Percentiles rank a stretch among this genome's conserved stretches.
Conservation (phyloP, 495 filamentous ascomycete genomes). For the Penicillium egyptiacum region DNA sequence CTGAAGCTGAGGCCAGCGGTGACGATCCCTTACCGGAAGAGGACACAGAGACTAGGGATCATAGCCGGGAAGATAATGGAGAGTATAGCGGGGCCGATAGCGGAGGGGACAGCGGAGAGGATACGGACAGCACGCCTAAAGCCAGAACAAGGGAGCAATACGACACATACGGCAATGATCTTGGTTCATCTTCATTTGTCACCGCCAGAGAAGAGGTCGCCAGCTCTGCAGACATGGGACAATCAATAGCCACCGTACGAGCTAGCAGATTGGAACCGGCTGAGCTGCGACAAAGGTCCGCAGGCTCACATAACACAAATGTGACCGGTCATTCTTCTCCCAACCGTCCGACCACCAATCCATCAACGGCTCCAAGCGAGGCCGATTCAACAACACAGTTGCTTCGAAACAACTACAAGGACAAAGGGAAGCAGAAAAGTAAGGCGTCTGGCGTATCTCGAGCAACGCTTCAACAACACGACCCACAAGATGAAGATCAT, state of each 20-base stretch:
- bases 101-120: constrained; percentile 1
- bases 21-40: constrained; percentile 10
- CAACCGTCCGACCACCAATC: constrained; percentile 24
- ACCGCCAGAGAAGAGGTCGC: constrained; percentile 31
- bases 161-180: constrained; percentile 16
- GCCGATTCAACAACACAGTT: constrained; percentile 41
- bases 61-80: constrained; percentile 7
- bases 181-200: constrained; percentile 32
- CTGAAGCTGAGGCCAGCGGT: constrained; percentile 8
- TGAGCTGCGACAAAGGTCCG: constrained; percentile 13
- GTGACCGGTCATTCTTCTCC: constrained; percentile 20
- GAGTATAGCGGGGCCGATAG: constrained; percentile 8
- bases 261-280: constrained; percentile 2
- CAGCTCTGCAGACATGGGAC: constrained; percentile 17
- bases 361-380: constrained; percentile 33
- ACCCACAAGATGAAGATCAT: constrained; percentile 36
- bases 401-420: constrained; percentile 30
- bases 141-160: constrained; percentile 3
- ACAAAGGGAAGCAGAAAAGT: constrained; percentile 31
- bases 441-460: constrained; percentile 25
- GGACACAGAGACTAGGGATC: constrained; percentile 10
- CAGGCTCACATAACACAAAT: constrained; percentile 19
- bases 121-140: constrained; percentile 19
- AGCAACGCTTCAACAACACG: constrained; percentile 33
- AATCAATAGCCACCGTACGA: constrained; percentile 22